Percentiles rank a stretch among this genome's conserved stretches.
These are phyloP conservation scores for Tuber aestivum DNA, from an alignment of 495 filamentous ascomycete genomes.

Conservation along the genomic window DNA sequence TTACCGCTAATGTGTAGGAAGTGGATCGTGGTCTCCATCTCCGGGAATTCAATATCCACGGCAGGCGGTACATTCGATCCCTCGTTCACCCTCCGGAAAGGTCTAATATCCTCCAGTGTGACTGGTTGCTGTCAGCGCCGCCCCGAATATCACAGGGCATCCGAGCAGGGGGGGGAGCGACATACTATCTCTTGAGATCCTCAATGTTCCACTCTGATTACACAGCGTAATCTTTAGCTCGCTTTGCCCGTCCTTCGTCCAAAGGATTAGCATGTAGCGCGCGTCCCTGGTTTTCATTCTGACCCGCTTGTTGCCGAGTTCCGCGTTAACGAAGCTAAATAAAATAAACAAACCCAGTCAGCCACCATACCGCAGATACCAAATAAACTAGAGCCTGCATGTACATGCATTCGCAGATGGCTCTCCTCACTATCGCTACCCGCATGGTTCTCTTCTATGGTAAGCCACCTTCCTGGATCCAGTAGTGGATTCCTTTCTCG, in stretches of 20 bases:
- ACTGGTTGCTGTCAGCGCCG: neutral
- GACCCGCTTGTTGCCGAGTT: neutral
- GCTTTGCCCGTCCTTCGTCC: neutral
- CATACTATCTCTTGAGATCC: conserved; percentile 1
- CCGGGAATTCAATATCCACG: neutral
- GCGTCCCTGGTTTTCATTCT: neutral
- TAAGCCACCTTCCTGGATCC: conserved; percentile 39
- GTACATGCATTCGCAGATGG: neutral
- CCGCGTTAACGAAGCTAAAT: neutral
- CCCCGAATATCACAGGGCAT: neutral
- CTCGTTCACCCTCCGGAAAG: neutral
- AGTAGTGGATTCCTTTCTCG: conserved; percentile 17
- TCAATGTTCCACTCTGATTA: conserved; percentile 3
- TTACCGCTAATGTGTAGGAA: neutral
- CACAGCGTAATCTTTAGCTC: conserved; percentile 6
- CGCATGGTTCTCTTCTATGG: conserved; percentile 14
- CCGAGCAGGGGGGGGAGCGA: neutral
- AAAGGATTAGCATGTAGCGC: neutral
- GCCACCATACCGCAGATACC: neutral
- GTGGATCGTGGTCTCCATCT: neutral
- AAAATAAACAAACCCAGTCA: neutral
- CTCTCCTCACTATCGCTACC: conserved; percentile 2
- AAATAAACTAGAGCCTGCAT: neutral
- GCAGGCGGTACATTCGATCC: neutral
- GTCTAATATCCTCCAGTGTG: neutral